Base-by-base conservation (phyloP, 805 yeast species). In the Metschnikowia arizonensis region DNA sequence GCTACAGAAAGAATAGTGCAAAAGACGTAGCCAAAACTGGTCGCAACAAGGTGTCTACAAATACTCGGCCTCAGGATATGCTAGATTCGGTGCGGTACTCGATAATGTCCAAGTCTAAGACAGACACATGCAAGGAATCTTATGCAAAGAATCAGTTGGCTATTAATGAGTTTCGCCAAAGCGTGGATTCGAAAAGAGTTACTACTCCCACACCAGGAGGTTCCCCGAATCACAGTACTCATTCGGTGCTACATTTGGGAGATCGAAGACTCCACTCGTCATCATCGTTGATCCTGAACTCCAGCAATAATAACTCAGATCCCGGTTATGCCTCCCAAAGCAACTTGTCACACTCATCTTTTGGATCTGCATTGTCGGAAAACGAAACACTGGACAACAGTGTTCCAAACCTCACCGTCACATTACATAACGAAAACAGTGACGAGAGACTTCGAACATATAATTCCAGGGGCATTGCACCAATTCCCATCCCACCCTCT, bases 171-270 rank as follows among this genome's bases (percentile, higher is more conserved):
- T 57, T 69, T 33, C 56, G 74, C 43, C 66, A 65, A 24, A 61
- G 68, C 38, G 61, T 71, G 30, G 73, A 70, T 36, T 62, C 53
- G 62, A 63, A 65, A 40, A 50, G 68, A 17, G 50, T 61, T n/a
- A 45, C 48, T 19, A 57, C 66, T 9, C 50, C 46, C 32, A 26
- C 36, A 5, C 30, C 23, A 15, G 31, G 18, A 10, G 43, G 25
- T 7, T 24, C 30, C 17, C 19, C 37, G 10, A 17, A 24, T 14
- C 43, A 32, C 24, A 32, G 43, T 32, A 11, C 15, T 12, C 37
- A 32, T 23, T 40, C 43, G 10, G 18, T 14, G 9, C 11, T 28
- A 11, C 34, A 15, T n/a, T 21, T 42, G 12, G 34, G 15, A 8
- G 38, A 36, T 6, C 35, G 29, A 23, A 23, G 40, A 4, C 33